phyloP scores from a whole-genome alignment of 2,329 filamentous ascomycete species.

The Cercospora janseana region DNA sequence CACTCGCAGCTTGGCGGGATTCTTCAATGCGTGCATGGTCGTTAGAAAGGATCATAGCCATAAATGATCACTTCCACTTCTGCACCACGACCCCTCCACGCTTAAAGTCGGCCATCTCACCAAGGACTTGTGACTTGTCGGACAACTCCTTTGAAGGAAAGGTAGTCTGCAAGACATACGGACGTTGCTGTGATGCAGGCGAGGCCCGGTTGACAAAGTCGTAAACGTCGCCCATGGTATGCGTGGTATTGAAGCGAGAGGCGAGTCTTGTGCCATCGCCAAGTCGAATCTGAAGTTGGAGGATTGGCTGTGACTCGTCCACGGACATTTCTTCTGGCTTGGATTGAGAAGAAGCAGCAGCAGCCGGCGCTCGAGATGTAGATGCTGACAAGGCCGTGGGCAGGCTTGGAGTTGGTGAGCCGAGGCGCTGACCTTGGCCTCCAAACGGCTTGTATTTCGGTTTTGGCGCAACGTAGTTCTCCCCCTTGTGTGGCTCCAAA shows the following conservation, averaged over 20 bases:
- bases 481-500: slow-evolving; percentile 69
- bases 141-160: slow-evolving; percentile 79
- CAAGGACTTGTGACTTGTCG: slow-evolving; percentile 56
- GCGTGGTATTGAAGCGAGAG: slow-evolving; percentile 77
- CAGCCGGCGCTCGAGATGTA: slow-evolving; percentile 35
- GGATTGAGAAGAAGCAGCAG: slow-evolving; percentile 38
- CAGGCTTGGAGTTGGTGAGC: slow-evolving; percentile 70
- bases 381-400: slow-evolving; percentile 36
- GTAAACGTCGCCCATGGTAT: slow-evolving; percentile 77
- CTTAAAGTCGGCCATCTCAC: slow-evolving; percentile 52
- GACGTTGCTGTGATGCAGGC: slow-evolving; percentile 54
- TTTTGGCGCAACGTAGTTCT: slow-evolving; percentile 70
- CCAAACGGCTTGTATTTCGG: slow-evolving; percentile 74
- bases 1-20: neutral
- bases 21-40: too few species aligned
- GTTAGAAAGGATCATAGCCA: neutral
- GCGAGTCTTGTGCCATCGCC: slow-evolving; percentile 73
- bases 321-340: slow-evolving; percentile 50
- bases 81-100: slow-evolving; percentile 56
- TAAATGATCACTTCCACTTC: slow-evolving; percentile 46
- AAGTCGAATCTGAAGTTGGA: slow-evolving; percentile 73
- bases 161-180: slow-evolving; percentile 75
- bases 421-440: slow-evolving; percentile 70
- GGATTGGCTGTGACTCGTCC: slow-evolving; percentile 64
- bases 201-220: slow-evolving; percentile 67